Percentiles rank a stretch among this genome's conserved stretches.
phyloP scores from a whole-genome alignment of 495 filamentous ascomycete species.

The Neurospora sp. region DNA sequence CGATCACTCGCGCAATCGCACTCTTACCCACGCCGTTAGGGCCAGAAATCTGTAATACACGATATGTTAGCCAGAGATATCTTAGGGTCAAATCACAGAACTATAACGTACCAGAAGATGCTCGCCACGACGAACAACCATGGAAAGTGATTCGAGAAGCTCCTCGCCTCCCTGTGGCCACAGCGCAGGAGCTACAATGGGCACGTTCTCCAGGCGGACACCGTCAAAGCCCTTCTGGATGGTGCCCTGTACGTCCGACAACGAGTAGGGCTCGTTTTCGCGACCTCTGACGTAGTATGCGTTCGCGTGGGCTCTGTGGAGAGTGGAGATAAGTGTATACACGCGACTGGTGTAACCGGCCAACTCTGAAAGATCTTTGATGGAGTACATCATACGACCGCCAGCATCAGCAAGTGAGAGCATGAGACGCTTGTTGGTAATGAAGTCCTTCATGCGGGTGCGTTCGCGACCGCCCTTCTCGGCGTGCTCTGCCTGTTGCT shows the following conservation, averaged over 20 bases:
- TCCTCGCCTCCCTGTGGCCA: constrained; percentile 83
- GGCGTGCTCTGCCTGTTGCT: constrained; percentile 39
- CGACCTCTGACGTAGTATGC: constrained; percentile 66
- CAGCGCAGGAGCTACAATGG: constrained; percentile 77
- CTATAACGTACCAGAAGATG: constrained; percentile 56
- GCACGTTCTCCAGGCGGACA: constrained; percentile 85
- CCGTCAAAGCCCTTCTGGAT: constrained; percentile 91
- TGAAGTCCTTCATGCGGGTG: constrained; percentile 94
- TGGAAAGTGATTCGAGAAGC: constrained; percentile 75
- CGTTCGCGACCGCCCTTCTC: constrained; percentile 54
- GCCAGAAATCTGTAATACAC: constrained; percentile 56
- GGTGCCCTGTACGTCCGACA: constrained; percentile 86
- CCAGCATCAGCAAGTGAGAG: constrained; percentile 94
- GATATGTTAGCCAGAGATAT: background rate
- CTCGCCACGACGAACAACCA: constrained; percentile 81
- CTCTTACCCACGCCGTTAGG: constrained; percentile 93
- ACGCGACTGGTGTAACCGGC: constrained; percentile 93
- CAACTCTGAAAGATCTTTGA: constrained; percentile 95
- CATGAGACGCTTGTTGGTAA: constrained; percentile 98
- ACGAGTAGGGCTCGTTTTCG: constrained; percentile 70
- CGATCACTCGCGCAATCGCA: constrained; percentile 78
- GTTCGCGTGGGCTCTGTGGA: constrained; percentile 86
- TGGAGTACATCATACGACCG: constrained; percentile 96
- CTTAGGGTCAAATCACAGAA: background rate
- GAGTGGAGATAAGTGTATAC: constrained; percentile 86